Base-by-base conservation (phyloP, 1,139 yeast species). In the Spencermartinsiella ligniputridi region DNA sequence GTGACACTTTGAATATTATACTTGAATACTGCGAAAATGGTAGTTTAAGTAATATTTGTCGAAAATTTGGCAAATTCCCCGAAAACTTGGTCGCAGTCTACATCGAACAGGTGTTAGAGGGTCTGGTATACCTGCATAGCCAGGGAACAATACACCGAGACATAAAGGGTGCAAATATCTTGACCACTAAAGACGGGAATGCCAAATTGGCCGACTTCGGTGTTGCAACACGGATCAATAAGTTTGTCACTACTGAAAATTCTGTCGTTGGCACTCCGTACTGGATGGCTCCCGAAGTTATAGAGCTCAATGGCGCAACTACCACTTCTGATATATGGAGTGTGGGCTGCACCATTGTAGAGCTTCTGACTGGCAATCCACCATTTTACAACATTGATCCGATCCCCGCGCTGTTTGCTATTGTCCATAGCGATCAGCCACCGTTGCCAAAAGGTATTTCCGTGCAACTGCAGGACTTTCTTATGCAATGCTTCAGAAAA, bases 261-360 rank as follows among this genome's bases (percentile, higher is more conserved):
- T 52, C 66, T 3, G 67, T 68, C 2, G 75, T 64, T 57, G 94
- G 94, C 2, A 83, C 92, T 0, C 90, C 92, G 1, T 81, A 83
- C 58, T 84, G 92, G 92, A 83, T 84, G 89, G 92, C 95, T 0
- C 95, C 95, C 0, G 95, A 85, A 60, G 76, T 87, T 1, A 64
- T 79, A 36, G 81, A 85, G 15, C 81, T 89, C 52, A 87, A 84
- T 56, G 96, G 96, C 4, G 82, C 94, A 2, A 83, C 95, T 34
- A 80, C 95, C 0, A 86, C 95, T 0, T 86, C 96, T 2, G 75
- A 71, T 49, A 64, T 71, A 9, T 70, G 75, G 97, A 86, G 96
- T n/a, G 67, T 92, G 30, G 99, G 97, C 1, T 95, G 97, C 15
- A 92, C 97, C 0, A 78, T 90, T 3, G 79, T 90, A 8, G 99